These are phyloP conservation scores for Haplosporangium gracile DNA, from an alignment of 192 early-diverging fungal genomes.

Conservation along the genomic window DNA sequence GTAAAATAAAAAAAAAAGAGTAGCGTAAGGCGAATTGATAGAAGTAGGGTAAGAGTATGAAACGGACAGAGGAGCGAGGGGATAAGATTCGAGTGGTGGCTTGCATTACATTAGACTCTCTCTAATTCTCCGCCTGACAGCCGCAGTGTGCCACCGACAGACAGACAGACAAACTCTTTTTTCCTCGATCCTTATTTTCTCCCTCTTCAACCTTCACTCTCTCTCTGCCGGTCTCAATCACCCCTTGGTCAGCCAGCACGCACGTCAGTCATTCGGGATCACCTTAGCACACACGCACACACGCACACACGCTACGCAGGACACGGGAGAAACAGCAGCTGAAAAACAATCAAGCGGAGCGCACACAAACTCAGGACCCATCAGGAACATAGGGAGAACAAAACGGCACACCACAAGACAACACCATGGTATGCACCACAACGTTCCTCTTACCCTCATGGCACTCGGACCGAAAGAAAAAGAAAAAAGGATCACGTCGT, in stretches of 20 bases:
- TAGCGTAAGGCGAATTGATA: too few species aligned
- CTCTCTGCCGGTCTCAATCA: not conserved
- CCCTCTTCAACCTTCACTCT: not conserved
- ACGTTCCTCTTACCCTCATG: not conserved
- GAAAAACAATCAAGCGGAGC: not conserved
- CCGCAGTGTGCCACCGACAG: not conserved
- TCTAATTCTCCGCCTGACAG: constrained; percentile 3
- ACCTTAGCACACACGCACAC: not conserved
- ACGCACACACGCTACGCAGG: not conserved
- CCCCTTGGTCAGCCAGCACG: constrained; percentile 2
- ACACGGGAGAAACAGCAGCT: not conserved
- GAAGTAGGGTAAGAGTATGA: not conserved
- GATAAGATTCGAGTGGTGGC: constrained; percentile 4
- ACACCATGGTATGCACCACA: not conserved
- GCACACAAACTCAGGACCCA: not conserved
- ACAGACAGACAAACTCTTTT: not conserved
- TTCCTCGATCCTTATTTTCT: not conserved
- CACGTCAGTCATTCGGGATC: not conserved
- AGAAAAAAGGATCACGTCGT: not conserved
- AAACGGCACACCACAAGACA: not conserved
- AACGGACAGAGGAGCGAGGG: not conserved
- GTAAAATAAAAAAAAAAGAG: not conserved
- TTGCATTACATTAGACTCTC: not conserved
- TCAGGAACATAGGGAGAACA: not conserved
- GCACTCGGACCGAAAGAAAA: not conserved